Evolutionary conservation across 768 basidiomycete genomes (phyloP), one percentile per base, ranked within the genome.

Genomic region (Phylloporus sp.): DNA sequence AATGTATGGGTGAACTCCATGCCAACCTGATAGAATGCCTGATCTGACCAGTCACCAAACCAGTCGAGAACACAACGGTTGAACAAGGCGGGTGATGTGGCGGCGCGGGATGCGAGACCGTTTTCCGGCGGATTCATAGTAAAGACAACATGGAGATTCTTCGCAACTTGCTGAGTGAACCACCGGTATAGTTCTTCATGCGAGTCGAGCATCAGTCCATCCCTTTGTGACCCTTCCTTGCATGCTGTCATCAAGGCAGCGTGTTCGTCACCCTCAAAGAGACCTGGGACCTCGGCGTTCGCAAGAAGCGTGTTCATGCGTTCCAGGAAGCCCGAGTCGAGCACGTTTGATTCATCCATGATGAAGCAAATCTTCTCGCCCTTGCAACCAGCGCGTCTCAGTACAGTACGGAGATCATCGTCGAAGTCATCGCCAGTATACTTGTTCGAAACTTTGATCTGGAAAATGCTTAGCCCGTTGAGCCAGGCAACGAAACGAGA

Each of bases 241-340:
- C 97, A 98, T 2, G 97, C 94, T 5, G 97, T 98, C 95, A 98
- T 98, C 51, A 99, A 76, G 45, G 95, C 91, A 18, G 95, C 86
- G 67, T 97, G 88, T 66, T 99, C 97, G 62, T 99, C 97, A n/a
- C 97, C 97, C 71, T 99, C 97, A 67, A 99, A 99, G n/a, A 99
- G 79, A 70, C 97, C 97, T 0, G 97, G 97, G n/a, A 99, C 95
- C 69, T 99, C 97, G n/a, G 97, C 97, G 62, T 99, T 99, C 35
- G 97, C 97, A 15, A 99, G 80, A 13, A 99, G 81, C 0, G 97
- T 99, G 69, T 99, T 99, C 95, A 99, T 98, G n/a, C 97, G 85
- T 68, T 99, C 97, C 57, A 99, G 73, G 80, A 99, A 99, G 41
- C 97, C 97, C 12, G 97, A 95, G 67, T 99, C 97, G 28, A 98